phyloP scores from a whole-genome alignment of 2,329 filamentous ascomycete species.

The Nigrograna mackinnonii region DNA sequence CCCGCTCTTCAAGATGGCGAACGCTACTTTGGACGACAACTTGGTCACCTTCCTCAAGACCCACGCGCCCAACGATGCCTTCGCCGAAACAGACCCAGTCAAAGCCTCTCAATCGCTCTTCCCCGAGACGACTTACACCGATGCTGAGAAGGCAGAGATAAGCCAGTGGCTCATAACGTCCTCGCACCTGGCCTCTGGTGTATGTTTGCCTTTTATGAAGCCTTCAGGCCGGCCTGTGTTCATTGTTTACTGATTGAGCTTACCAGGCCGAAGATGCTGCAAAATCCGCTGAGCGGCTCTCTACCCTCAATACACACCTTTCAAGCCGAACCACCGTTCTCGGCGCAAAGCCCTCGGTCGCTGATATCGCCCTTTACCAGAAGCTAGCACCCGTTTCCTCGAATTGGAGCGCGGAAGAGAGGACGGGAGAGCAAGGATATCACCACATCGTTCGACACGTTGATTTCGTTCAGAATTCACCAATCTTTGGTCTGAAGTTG shows the following conservation, averaged over 20 bases:
- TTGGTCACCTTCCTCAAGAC: constrained; percentile 37
- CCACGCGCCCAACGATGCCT: constrained; percentile 42
- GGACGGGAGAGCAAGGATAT: constrained; percentile 85
- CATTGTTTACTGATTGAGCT: constrained; percentile 16
- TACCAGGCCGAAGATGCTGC: constrained; percentile 55
- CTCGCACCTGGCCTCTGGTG: constrained; percentile 65
- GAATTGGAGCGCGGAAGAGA: constrained; percentile 81
- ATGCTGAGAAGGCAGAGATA: constrained; percentile 83
- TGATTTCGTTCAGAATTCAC: constrained; percentile 93
- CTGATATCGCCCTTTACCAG: constrained; percentile 83
- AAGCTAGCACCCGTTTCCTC: constrained; percentile 76
- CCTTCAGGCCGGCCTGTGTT: no score
- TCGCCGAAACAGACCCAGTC: constrained; percentile 38
- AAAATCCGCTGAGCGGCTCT: constrained; percentile 67
- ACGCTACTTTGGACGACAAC: constrained; percentile 35
- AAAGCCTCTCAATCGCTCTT: constrained; percentile 66
- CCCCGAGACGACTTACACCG: constrained; percentile 70
- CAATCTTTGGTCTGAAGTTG: constrained; percentile 70
- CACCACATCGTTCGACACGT: constrained; percentile 90
- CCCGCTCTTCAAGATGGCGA: constrained; percentile 40
- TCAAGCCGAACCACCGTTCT: constrained; percentile 87
- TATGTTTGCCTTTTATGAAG: background rate
- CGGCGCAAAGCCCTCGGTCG: constrained; percentile 85
- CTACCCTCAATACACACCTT: constrained; percentile 83
- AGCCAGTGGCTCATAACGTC: constrained; percentile 85